Evolutionary conservation across 2,329 filamentous ascomycete species (phyloP), one percentile per base, ranked within the genome.

Genomic region (Pestalotiopsis sp.): DNA sequence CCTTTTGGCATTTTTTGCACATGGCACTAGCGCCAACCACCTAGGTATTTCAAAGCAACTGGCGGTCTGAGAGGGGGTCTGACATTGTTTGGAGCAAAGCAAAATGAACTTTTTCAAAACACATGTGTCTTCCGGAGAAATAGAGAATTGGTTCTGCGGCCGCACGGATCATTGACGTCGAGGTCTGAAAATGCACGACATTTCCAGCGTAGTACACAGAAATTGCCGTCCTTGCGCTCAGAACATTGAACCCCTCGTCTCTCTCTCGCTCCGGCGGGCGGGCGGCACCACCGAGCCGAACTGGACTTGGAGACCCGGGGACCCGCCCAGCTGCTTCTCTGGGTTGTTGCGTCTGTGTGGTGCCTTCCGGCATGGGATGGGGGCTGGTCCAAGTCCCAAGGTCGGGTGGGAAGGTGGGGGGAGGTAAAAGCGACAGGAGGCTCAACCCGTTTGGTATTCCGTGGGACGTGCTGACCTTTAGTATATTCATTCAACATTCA

Each of bases 11-110:
- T 52, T n/a, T n/a, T 9, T n/a, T 52, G 17, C 45, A 52, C 45
- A 52, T 52, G 45, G 45, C 59, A 36, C 59, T 39, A 62, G 59
- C 27, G 59, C 59, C 59, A 39, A 36, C 59, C 27, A 52, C 45
- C 45, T 52, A 23, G 20, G 20, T 23, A 17, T 52, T 20, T 52
- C 17, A n/a, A n/a, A 9, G 17, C 17, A 39, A 62, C 36, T 62
- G 59, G 59, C 36, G 59, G 59, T 62, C 57, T 59, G 57, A 13
- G 20, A 38, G 11, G 25, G 59, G 59, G 27, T 62, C 20, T 27
- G 14, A n/a, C 13, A 38, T 14, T 36, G 11, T 9, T 36, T 20
- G 27, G 25, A 11, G n/a, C 25, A 12, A 36, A 13, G 27, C 13
- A 13, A 20, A 20, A 12, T 13, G 59, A n/a, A 20, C 20, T 36